Base-by-base conservation (phyloP, 1,139 yeast genomes). In the Sugiyamaella xylanicola region DNA sequence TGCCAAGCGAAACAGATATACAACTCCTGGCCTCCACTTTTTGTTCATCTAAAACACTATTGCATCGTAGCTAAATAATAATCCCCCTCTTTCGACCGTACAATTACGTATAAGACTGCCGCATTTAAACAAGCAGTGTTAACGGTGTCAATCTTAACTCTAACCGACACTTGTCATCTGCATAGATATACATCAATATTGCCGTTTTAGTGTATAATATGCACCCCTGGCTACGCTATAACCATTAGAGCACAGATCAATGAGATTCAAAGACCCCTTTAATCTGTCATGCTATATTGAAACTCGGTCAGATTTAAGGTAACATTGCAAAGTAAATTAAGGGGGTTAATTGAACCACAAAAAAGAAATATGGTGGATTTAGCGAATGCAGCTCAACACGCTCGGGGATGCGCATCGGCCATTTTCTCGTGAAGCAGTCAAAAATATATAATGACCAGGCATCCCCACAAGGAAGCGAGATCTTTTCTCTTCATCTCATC, bases 21-120 rank as follows among this genome's bases (percentile, higher is more conserved):
- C 37, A 32, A n/a, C 37, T n/a, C 37, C 37, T 32, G 37, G 37
- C 13, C 37, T 32, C 37, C 37, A 32, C 37, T 32, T 32, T 13
- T 11, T 13, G 37, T 4, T 15, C 37, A 25, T 8, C 37, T 32
- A 7, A 32, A 32, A 32, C 37, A 8, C 4, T 32, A 32, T 13
- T 32, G 37, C 37, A 32, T n/a, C 15, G 37, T 13, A 32, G 37
- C 37, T 4, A n/a, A 32, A n/a, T 32, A n/a, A 25, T 25, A 25
- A 25, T 25, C 29, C 29, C 29, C 29, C 29, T 25, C 29, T 25
- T 25, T 25, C 29, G 9, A 5, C 29, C 37, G 37, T 13, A 8
- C 37, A 11, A 32, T 32, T 32, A 32, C 37, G 37, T n/a, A 32
- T n/a, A 8, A 15, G 15, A n/a, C 37, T 32, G 5, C n/a, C 29